A percentile compares a stretch with the other conserved stretches of the same genome.
phyloP scores from a whole-genome alignment of 2,329 filamentous ascomycete species.

The Metarhizium anisopliae region DNA sequence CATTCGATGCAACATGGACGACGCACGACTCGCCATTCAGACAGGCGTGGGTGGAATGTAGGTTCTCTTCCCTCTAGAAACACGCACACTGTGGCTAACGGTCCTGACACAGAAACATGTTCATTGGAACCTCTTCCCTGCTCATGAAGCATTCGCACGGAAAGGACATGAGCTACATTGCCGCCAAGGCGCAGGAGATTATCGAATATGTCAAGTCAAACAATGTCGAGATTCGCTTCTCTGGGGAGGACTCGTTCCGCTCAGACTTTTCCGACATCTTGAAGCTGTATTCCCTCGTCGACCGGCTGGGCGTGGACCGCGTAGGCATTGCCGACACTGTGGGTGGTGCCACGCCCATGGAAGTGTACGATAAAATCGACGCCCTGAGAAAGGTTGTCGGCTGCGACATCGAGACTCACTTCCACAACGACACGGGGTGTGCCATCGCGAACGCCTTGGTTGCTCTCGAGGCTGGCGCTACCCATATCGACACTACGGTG shows the following conservation, averaged over 20 bases:
- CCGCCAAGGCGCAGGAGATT: slow-evolving; percentile 46
- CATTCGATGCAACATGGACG: not conserved
- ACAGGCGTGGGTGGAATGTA: not conserved
- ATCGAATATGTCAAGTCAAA: slow-evolving; percentile 11
- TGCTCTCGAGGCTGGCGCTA: slow-evolving; percentile 78
- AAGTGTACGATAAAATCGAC: slow-evolving; percentile 81
- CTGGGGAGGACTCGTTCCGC: slow-evolving; percentile 78
- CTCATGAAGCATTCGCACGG: slow-evolving; percentile 80
- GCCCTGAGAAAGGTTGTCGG: slow-evolving; percentile 50
- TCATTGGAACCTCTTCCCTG: slow-evolving; percentile 72
- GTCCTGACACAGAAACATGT: slow-evolving; percentile 6
- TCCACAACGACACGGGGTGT: slow-evolving; percentile 89
- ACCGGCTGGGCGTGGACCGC: slow-evolving; percentile 73
- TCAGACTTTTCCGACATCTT: slow-evolving; percentile 68
- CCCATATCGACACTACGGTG: slow-evolving; percentile 27
- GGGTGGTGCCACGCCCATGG: slow-evolving; percentile 74
- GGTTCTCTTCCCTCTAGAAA: too few relatives aligned
- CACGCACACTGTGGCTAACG: slow-evolving; percentile 19
- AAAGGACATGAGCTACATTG: slow-evolving; percentile 74
- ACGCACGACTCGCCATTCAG: too few relatives aligned
- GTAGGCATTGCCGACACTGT: slow-evolving; percentile 93
- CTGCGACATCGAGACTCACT: slow-evolving; percentile 78
- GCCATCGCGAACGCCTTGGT: slow-evolving; percentile 82
- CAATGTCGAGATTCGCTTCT: slow-evolving; percentile 26
- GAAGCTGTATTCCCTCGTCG: slow-evolving; percentile 70